These are phyloP conservation scores for Alternaria postmessia DNA, from an alignment of 2,329 filamentous ascomycete species.

Conservation along the genomic window DNA sequence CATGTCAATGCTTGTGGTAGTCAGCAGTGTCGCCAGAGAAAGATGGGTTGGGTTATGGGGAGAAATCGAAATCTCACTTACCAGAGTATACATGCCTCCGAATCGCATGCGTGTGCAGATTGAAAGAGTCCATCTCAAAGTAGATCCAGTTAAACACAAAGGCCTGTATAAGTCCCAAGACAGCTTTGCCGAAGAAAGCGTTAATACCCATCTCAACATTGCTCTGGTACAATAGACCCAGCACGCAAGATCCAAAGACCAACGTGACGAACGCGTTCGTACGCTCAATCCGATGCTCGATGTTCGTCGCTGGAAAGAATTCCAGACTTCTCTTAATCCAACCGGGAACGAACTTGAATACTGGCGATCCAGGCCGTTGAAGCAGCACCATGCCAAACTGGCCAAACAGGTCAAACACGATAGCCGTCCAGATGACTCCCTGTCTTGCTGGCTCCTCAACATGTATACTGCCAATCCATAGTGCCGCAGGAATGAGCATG, in stretches of 20 bases:
- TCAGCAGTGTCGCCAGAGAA: neutral
- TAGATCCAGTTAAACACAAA: slow-evolving; percentile 71
- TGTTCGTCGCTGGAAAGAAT: slow-evolving; percentile 69
- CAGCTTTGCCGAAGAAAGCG: slow-evolving; percentile 68
- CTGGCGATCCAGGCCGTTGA: slow-evolving; percentile 33
- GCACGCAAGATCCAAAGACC: slow-evolving; percentile 70
- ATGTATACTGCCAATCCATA: slow-evolving; percentile 70
- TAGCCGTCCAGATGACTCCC: slow-evolving; percentile 64
- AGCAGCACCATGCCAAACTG: slow-evolving; percentile 54
- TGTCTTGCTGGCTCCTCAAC: slow-evolving; percentile 64
- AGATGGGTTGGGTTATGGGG: neutral
- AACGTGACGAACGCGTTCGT: slow-evolving; percentile 71
- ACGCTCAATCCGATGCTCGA: slow-evolving; percentile 71
- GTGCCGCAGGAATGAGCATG: slow-evolving; percentile 57
- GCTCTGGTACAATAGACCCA: slow-evolving; percentile 68
- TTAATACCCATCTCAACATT: slow-evolving; percentile 61
- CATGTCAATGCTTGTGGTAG: slow-evolving; percentile 58
- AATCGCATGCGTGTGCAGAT: slow-evolving; percentile 68
- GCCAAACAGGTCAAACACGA: slow-evolving; percentile 63
- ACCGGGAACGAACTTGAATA: slow-evolving; percentile 13
- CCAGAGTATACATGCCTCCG: slow-evolving; percentile 58
- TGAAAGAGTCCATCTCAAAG: slow-evolving; percentile 68
- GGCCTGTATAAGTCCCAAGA: slow-evolving; percentile 65
- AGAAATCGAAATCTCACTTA: slow-evolving; percentile 30
- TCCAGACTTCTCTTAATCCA: slow-evolving; percentile 58